Base-by-base conservation (phyloP, 2,329 filamentous ascomycete species). In the Botrytis fabae region DNA sequence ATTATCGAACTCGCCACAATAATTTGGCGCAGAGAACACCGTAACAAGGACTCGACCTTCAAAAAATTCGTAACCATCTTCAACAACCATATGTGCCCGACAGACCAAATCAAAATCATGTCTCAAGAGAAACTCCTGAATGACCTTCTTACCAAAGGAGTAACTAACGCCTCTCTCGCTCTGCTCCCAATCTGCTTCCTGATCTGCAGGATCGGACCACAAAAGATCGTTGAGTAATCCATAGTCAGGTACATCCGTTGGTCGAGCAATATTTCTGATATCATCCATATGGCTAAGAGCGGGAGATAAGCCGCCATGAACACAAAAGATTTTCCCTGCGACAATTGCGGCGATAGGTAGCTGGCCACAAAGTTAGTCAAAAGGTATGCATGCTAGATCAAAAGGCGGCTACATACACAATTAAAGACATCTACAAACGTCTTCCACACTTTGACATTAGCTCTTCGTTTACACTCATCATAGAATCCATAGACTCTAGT, bases 51-150 rank as follows among this genome's bases (percentile, higher is more conserved):
- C 92, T 73, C 96, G 89, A 81, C 99, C 96, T 75, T 93, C 97
- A 83, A 98, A 99, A 83, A 99, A 99, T 80, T 99, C 96, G 83
- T 99, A 99, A 18, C 96, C 96, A 81, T 99, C 96, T 82, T 99
- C 96, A 35, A 99, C 96, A 70, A 99, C 96, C 96, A 98, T 98
- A 84, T 99, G 96, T 66, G 96, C 96, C 77, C 96, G 91, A 82
- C 96, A 99, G 70, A 99, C 95, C 69, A 99, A 85, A 82, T 99
- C 96, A 81, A 99, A 98, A 83, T 99, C 96, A 81, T 99, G 96
- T 72, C 93, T 90, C 74, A 94, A 92, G 76, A 99, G 85, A 82
- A 99, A 99, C 79, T 98, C 94, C 82, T 95, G 95, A 75, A 99
- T 98, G 76, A 99, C 95, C 80, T 97, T 96, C 83, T 98, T 98